Percentiles rank a stretch among this genome's conserved stretches.
Evolutionary conservation across 805 yeast species (phyloP).

Genomic region (Blastobotrys muscicola): DNA sequence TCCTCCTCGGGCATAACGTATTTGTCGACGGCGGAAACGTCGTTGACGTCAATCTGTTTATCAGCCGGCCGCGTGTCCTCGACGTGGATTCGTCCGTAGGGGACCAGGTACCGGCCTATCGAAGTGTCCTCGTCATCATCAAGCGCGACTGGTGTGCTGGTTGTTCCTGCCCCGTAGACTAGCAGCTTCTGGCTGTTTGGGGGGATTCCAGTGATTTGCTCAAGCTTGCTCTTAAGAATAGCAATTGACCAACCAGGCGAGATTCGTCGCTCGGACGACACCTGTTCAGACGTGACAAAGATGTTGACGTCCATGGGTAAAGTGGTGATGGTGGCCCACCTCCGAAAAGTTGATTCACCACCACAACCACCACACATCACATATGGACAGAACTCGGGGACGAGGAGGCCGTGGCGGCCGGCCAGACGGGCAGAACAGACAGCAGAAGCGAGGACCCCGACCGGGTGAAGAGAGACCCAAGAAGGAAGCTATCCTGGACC

Average conservation of each 20-base stretch:
- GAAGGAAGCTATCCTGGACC: conserved; percentile 80
- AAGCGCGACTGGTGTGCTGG: conserved; percentile 6
- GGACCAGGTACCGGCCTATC: conserved; percentile 21
- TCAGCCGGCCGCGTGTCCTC: conserved; percentile 26
- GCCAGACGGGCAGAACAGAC: conserved; percentile 11
- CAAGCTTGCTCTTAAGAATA: conserved; percentile 46
- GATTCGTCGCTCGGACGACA: conserved; percentile 60
- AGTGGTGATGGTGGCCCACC: neutral
- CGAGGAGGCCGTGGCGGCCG: conserved; percentile 12
- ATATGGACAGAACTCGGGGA: conserved; percentile 5
- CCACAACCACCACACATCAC: neutral
- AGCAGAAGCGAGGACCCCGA: conserved; percentile 12
- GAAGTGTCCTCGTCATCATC: conserved; percentile 9
- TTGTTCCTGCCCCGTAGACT: conserved; percentile 20
- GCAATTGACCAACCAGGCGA: conserved; percentile 52
- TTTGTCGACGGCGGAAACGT: conserved; percentile 29
- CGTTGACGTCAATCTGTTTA: conserved; percentile 24
- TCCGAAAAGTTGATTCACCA: neutral
- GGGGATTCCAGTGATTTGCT: conserved; percentile 65
- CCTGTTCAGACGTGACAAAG: conserved; percentile 53
- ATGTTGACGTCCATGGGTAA: conserved; percentile 37
- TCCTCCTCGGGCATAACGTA: conserved; percentile 48
- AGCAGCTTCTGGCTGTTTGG: conserved; percentile 38
- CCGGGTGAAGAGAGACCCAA: conserved; percentile 43
- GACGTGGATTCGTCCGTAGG: conserved; percentile 43